Percentiles rank a stretch among this genome's conserved stretches.
Conservation (phyloP, 2,329 filamentous ascomycete species). For the Trichoderma harzianum region DNA sequence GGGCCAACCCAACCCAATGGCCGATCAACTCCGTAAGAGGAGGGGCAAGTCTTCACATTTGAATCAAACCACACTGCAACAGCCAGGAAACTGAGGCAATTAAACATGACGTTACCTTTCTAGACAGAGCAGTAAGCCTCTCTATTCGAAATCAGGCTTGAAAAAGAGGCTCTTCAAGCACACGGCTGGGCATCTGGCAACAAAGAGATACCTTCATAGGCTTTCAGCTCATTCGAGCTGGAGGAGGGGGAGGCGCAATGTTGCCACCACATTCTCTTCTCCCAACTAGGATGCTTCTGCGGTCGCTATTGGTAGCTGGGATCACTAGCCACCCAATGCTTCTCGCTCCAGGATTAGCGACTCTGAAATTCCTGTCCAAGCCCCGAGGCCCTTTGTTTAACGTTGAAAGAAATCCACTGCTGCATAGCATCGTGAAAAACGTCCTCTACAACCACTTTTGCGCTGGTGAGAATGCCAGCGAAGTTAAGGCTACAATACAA, state of each 20-base stretch:
- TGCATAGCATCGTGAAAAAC: conserved; percentile 31
- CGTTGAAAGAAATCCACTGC: not conserved
- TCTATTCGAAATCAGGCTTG: not conserved
- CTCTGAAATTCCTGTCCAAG: not conserved
- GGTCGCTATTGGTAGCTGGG: not conserved
- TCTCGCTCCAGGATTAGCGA: not conserved
- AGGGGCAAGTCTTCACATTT: not conserved
- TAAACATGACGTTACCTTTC: not conserved
- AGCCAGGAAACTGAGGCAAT: not conserved
- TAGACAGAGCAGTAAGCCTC: not conserved
- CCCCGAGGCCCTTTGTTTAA: not conserved
- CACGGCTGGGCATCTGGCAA: not conserved
- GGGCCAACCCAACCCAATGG: not conserved
- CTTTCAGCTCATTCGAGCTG: not conserved
- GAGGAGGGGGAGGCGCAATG: not conserved
- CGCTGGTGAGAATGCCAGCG: conserved; percentile 45
- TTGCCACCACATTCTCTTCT: conserved; percentile 11
- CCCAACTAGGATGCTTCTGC: not conserved
- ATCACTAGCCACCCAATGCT: conserved; percentile 4
- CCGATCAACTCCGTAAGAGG: not conserved
- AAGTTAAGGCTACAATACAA: conserved; percentile 43
- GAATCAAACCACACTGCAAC: not conserved
- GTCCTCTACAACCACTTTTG: conserved; percentile 57
- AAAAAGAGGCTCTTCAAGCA: not conserved
- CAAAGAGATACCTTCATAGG: not conserved